A percentile compares a stretch with the other conserved stretches of the same genome.
These are phyloP conservation scores for Murraya koenigii DNA, from an alignment of 345 rosid species.

Conservation along the genomic window DNA sequence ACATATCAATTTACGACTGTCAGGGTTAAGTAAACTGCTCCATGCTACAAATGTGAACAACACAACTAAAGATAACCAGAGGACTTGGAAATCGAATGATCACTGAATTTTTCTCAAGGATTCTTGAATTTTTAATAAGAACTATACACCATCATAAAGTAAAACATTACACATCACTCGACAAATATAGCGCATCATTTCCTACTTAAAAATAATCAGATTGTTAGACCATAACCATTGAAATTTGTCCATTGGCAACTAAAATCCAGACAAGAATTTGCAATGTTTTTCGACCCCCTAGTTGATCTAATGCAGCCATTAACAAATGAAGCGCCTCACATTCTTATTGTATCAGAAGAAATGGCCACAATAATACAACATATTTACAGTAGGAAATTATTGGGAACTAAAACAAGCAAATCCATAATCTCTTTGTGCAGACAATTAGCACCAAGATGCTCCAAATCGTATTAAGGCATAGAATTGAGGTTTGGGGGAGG, in stretches of 20 bases:
- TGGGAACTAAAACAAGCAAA: not conserved
- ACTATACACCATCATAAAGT: not conserved
- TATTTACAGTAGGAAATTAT: not conserved
- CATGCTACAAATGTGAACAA: not conserved
- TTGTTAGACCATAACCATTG: not conserved
- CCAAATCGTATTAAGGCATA: not conserved
- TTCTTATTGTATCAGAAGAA: not conserved
- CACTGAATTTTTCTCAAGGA: not conserved
- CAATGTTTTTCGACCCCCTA: not conserved
- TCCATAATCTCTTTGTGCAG: not conserved
- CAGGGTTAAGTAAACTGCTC: not conserved
- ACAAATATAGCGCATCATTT: not conserved
- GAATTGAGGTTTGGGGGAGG: too few species aligned
- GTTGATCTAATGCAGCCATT: not conserved
- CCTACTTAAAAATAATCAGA: not conserved
- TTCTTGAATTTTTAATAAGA: not conserved
- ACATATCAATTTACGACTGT: not conserved
- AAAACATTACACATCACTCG: too few species aligned
- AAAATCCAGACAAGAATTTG: not conserved
- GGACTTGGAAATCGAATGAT: not conserved
- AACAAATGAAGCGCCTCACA: not conserved
- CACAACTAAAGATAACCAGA: not conserved
- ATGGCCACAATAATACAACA: not conserved
- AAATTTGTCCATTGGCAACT: not conserved
- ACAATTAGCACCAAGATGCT: not conserved